Percentiles rank a stretch among this genome's conserved stretches.
These are phyloP conservation scores for Solanum medicagineum DNA, from an alignment of 257 asterid genomes.

Conservation along the genomic window DNA sequence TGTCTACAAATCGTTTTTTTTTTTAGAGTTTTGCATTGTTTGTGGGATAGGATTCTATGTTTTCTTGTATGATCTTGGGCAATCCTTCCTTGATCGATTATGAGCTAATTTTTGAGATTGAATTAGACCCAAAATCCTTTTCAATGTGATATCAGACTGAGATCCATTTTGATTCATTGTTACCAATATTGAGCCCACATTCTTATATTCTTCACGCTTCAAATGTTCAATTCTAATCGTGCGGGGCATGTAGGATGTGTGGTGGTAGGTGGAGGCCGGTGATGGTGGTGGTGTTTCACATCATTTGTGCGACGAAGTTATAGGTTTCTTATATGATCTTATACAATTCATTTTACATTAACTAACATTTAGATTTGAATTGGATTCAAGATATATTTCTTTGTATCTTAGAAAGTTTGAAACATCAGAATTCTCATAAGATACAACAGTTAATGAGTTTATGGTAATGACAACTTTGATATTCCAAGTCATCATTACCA, in stretches of 20 bases:
- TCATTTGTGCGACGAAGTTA: no score
- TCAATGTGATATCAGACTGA: neutral
- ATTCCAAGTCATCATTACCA: neutral
- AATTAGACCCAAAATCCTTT: neutral
- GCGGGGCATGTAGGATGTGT: neutral
- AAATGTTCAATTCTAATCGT: neutral
- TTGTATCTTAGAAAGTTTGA: neutral
- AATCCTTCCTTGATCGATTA: neutral
- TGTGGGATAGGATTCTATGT: neutral
- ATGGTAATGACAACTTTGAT: no score
- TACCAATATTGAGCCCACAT: accelerated
- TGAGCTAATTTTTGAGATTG: neutral
- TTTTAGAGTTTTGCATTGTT: neutral
- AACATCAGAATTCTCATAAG: neutral
- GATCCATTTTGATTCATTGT: neutral
- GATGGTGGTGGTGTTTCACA: no score
- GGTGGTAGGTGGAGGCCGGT: no score
- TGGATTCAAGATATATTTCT: neutral
- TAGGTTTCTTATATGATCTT: no score
- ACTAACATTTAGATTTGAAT: neutral
- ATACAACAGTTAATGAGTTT: no score
- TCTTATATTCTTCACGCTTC: neutral
- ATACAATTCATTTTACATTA: neutral
- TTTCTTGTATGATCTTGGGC: neutral
- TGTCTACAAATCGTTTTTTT: no score